Evolutionary conservation across 2,329 filamentous ascomycete genomes (phyloP).

Genomic region (Cercospora sp.): DNA sequence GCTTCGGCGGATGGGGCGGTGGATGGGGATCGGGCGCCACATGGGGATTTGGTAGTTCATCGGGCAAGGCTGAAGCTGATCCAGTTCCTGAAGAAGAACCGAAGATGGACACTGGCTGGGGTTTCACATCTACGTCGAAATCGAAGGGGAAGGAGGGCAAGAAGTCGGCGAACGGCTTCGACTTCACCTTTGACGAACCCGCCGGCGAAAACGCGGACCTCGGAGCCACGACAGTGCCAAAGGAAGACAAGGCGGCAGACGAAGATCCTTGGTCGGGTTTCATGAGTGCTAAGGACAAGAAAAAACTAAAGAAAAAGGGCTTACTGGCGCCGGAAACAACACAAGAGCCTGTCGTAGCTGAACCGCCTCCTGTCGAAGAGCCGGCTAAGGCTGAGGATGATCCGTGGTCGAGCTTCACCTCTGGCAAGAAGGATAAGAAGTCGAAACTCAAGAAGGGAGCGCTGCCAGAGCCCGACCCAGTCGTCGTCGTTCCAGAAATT

Average conservation of each 20-base stretch:
- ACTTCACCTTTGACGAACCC: conserved; percentile 35
- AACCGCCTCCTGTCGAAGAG: conserved; percentile 34
- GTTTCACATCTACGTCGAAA: conserved; percentile 32
- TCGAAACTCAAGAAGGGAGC: conserved; percentile 44
- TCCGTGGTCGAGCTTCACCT: conserved; percentile 35
- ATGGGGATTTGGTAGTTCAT: conserved; percentile 39
- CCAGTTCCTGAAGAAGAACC: conserved; percentile 12
- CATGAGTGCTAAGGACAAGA: conserved; percentile 37
- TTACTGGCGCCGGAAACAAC: conserved; percentile 20
- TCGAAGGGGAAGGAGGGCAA: conserved; percentile 35
- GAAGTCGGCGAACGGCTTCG: conserved; percentile 40
- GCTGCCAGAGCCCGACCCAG: conserved; percentile 36
- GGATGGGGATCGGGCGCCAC: conserved; percentile 37
- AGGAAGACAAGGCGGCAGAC: conserved; percentile 28
- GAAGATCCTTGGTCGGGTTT: conserved; percentile 34
- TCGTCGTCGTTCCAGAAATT: conserved; percentile 36
- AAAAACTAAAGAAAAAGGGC: conserved; percentile 34
- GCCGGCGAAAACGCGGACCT: conserved; percentile 23
- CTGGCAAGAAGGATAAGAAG: conserved; percentile 43
- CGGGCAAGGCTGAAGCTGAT: conserved; percentile 27
- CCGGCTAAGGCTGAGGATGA: conserved; percentile 36
- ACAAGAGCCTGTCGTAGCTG: conserved; percentile 30
- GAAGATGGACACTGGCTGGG: conserved; percentile 33
- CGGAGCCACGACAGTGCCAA: conserved; percentile 22
- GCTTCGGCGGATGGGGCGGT: conserved; percentile 38